Conservation (phyloP, 1,284 basidiomycete species). For the Puccinia coronata region DNA sequence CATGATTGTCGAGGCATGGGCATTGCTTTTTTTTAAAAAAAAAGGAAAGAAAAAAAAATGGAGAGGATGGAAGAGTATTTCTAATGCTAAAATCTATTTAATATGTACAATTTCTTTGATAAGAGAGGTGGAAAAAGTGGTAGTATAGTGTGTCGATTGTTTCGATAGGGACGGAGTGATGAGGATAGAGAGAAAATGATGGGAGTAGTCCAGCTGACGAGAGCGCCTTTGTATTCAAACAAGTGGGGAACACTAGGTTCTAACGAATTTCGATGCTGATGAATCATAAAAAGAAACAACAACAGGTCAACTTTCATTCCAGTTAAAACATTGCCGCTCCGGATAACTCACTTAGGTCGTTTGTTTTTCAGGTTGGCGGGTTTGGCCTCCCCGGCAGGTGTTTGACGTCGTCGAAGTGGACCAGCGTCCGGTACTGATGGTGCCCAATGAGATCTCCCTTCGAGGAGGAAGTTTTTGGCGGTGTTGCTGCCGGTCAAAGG, state of each 20-base stretch:
- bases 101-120: not conserved
- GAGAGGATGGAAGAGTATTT: too few relatives aligned
- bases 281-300: not conserved
- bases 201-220: not conserved
- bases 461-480: not conserved
- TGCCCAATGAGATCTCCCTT: slow-evolving; percentile 15
- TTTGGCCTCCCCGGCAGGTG: not conserved
- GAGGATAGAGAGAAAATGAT: not conserved
- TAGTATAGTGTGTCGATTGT: not conserved
- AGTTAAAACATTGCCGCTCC: too few relatives aligned
- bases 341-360: slow-evolving; percentile 9
- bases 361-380: not conserved
- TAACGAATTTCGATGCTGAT: not conserved
- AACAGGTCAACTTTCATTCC: too few relatives aligned
- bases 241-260: not conserved
- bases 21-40: too few relatives aligned
- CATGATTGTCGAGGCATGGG: too few relatives aligned
- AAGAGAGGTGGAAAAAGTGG: not conserved
- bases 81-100: not conserved
- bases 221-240: not conserved
- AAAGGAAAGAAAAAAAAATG: too few relatives aligned
- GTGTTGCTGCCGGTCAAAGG: not conserved
- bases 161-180: not conserved
- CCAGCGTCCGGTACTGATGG: not conserved
- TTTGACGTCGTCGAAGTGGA: not conserved